Evolutionary conservation across 441 rosid genomes (phyloP), one percentile per base, ranked within the genome.

Genomic region (Erodium moschatum): DNA sequence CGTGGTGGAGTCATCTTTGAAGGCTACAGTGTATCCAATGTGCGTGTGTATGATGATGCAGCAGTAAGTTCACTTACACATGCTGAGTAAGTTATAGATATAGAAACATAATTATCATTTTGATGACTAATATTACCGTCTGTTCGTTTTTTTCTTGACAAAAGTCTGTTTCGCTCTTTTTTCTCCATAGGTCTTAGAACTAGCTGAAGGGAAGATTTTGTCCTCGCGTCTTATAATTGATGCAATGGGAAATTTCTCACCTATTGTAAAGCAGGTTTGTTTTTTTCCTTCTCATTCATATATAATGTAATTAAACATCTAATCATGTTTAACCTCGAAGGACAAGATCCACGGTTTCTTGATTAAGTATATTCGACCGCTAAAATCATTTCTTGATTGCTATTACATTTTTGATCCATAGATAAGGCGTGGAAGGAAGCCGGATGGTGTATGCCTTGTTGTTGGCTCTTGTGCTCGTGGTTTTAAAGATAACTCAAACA

Each of bases 221-320:
- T 85, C 90, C 44, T 86, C 96, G 21, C 87, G 82, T 68, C 89
- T 93, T 60, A 48, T 91, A 46, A 78, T 89, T 31, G 98, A 93
- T 81, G 96, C 97, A 70, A 93, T 91, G 91, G 98, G 97, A 60
- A 93, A 89, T 76, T 91, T 93, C 76, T 93, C 98, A 64, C 98
- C 95, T 42, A 82, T 93, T 33, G 84, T 91, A 67, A 93, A 81
- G 82, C 98, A 93, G 98, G 98, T 88, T 58, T 58, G 67, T 9
- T 73, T 68, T 29, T 65, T 67, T 72, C 35, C 12, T 67, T 69
- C 70, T 66, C 78, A 11, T 71, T 20, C 33, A 19, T 69, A 50
- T 33, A 8, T 58, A 40, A 42, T 50, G 29, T 13, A 35, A 42
- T 64, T 63, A 31, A 16, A 44, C 54, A 40, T 31, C 12, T 10